Evolutionary conservation across 2,329 filamentous ascomycete species (phyloP), one percentile per base, ranked within the genome.

Genomic region (Ophiostoma fasciatum): DNA sequence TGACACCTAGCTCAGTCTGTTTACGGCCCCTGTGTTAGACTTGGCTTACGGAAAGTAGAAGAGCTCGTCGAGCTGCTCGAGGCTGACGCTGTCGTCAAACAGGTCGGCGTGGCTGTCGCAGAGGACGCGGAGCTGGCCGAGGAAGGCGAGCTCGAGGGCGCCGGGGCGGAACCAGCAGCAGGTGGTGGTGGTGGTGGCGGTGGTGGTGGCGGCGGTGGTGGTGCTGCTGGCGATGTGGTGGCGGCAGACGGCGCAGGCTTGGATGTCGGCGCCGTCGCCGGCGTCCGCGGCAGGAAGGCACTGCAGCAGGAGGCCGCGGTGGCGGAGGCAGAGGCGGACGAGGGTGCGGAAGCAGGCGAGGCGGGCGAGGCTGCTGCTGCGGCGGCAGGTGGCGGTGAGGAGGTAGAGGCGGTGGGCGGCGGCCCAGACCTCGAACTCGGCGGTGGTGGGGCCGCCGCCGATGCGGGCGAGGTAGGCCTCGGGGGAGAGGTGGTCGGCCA

Each of bases 111-210:
- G 12, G 33, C 12, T n/a, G 13, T 20, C 10, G 29, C 37, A 31
- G 6, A 39, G 29, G 3, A 13, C 12, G 10, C 22, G 29, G 6
- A 39, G 17, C 9, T 17, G 6, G 2, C 3, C 4, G 2, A 39
- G 33, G 7, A 39, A 28, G n/a, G 8, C 20, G 11, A 11, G 17
- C 11, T 21, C 33, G 17, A 18, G 30, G 11, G 11, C 10, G 18
- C 31, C 34, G 4, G 38, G 34, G n/a, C 20, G 30, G 33, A 27
- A 40, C 38, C 38, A 40, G 14, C 30, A 36, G 38, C 38, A 39
- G 33, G 25, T 5, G 13, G 19, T 20, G 3, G 37, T 21, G 5
- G 31, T 25, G 10, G 28, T 28, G n/a, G 7, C 7, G 1, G 32
- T 13, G 6, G 2, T 21, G 7, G 8, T 9, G 13, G n/a, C 9